These are phyloP conservation scores for Melanopsichium pennsylvanicum DNA, from an alignment of 1,284 basidiomycete genomes.

Conservation along the genomic window DNA sequence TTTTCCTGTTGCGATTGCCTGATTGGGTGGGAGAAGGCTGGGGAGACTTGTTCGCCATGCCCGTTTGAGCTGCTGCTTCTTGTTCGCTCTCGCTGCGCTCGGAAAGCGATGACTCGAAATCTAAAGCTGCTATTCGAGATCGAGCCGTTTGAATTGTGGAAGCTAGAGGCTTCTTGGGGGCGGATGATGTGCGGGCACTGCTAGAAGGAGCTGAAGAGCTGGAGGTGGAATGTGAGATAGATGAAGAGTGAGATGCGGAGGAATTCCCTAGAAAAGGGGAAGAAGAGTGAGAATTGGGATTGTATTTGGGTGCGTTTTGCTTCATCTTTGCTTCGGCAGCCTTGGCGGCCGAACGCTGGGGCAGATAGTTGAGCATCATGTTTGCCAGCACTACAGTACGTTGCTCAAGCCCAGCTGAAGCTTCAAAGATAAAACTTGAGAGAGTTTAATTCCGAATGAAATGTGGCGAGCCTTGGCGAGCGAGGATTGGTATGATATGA, in stretches of 20 bases:
- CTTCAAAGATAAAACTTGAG: no score
- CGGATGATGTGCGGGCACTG: background rate
- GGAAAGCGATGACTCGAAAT: background rate
- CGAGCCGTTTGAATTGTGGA: background rate
- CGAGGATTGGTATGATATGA: no score
- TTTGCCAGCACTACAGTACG: no score
- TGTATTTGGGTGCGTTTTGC: background rate
- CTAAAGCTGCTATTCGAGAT: background rate
- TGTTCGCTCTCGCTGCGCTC: background rate
- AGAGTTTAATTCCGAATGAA: no score
- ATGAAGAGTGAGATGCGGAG: background rate
- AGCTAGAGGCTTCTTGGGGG: background rate
- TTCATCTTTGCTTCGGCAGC: slow-evolving; percentile 12
- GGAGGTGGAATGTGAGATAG: background rate
- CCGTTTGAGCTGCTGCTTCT: background rate
- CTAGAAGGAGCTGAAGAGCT: slow-evolving; percentile 5
- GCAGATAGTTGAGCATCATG: background rate
- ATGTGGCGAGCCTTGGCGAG: no score
- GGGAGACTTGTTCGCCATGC: no score
- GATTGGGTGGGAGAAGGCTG: no score
- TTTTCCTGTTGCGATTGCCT: no score
- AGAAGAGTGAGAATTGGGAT: background rate
- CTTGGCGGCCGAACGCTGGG: slow-evolving; percentile 21
- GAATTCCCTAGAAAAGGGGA: background rate
- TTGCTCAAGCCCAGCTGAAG: no score